Conservation (phyloP, 495 filamentous ascomycete species). For the Hypoxylon subgilvum region DNA sequence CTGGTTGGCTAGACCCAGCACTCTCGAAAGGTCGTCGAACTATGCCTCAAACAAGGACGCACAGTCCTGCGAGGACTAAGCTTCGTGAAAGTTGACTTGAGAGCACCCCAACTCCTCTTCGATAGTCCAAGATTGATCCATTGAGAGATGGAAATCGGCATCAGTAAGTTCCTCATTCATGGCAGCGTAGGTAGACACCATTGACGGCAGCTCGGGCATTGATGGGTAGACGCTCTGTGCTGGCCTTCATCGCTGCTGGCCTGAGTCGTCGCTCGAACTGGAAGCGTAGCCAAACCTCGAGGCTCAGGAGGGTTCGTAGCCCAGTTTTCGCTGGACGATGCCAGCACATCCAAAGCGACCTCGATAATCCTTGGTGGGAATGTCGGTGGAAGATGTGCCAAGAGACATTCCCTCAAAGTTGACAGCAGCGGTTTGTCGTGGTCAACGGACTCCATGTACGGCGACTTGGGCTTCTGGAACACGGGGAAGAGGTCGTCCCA, state of each 20-base stretch:
- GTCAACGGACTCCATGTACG: conserved; percentile 1
- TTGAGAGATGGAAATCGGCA: too few species aligned
- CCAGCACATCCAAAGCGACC: neutral
- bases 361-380: neutral
- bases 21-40: too few species aligned
- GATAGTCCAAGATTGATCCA: too few species aligned
- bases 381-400: neutral
- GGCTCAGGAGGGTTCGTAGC: conserved; percentile 3
- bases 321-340: neutral
- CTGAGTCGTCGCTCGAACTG: neutral
- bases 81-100: too few species aligned
- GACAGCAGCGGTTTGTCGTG: neutral
- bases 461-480: neutral
- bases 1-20: too few species aligned
- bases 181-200: too few species aligned
- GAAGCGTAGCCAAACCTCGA: neutral
- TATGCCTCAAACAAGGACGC: too few species aligned
- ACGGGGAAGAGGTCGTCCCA: neutral
- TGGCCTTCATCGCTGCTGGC: neutral
- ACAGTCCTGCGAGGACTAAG: too few species aligned
- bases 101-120: too few species aligned
- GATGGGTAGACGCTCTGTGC: too few species aligned
- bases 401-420: neutral
- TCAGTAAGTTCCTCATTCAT: too few species aligned
- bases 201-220: too few species aligned